Conservation (phyloP, 345 rosid species). For the Hibiscus syriacus region DNA sequence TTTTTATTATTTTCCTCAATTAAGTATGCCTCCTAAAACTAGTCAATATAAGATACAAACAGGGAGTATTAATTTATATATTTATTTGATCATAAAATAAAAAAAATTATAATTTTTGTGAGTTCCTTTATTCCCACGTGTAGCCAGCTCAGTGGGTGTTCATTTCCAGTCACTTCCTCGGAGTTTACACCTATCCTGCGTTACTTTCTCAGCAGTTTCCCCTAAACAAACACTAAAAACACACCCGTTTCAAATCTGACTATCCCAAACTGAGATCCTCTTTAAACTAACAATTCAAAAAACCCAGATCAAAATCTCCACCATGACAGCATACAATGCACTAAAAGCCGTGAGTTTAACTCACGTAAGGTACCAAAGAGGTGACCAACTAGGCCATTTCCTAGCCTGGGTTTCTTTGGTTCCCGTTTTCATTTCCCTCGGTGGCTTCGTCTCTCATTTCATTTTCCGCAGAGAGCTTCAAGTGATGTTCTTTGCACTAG, state of each 20-base stretch:
- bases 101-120: too few species aligned
- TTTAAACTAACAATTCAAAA: neutral
- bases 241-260: neutral
- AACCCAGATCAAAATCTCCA: neutral
- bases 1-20: too few species aligned
- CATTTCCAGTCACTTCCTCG: neutral
- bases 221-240: neutral
- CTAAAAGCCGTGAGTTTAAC: constrained; percentile 80
- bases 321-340: constrained; percentile 8
- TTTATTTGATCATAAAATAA: too few species aligned
- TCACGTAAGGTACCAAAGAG: constrained; percentile 73
- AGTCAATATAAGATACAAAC: too few species aligned
- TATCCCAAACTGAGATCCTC: neutral
- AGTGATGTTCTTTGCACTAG: constrained; percentile 77
- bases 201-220: neutral
- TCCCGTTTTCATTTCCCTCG: constrained; percentile 83
- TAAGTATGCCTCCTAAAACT: too few species aligned
- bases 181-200: neutral
- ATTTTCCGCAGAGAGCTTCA: constrained; percentile 94
- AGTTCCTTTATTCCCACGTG: neutral
- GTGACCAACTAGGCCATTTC: constrained; percentile 76
- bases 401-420: constrained; percentile 91
- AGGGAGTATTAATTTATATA: too few species aligned
- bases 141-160: neutral
- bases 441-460: constrained; percentile 93